Evolutionary conservation across 2,329 filamentous ascomycete genomes (phyloP), one percentile per base, ranked within the genome.

Genomic region (Biscogniauxia mediterranea): DNA sequence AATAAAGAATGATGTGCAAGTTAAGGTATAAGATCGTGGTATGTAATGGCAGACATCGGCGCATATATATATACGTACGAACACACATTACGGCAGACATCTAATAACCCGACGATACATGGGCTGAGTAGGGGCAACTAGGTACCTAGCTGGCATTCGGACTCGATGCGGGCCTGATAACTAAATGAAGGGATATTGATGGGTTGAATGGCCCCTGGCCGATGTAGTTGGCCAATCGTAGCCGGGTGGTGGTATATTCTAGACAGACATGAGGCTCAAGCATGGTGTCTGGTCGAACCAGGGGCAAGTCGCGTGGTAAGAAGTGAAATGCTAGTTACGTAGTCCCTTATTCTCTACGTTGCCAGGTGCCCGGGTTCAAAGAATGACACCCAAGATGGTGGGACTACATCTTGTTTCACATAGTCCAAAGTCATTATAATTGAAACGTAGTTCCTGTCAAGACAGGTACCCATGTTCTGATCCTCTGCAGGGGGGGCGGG

Each of bases 371-470:
- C 51, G 51, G 23, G 20, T 8, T 52, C 19, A 26, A 26, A 21
- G 20, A 26, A 6, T 52, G 51, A 17, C 52, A 32, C 52, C 52
- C 52, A 54, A 19, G 23, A 13, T 32, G 21, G 52, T 54, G 52
- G 52, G 52, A 54, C 52, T 19, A 54, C 5, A 13, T 4, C 52
- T 20, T 32, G 52, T 54, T 32, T 54, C 52, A 32, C 13, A 54
- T 54, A 54, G 5, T 25, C 25, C n/a, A 19, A 23, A 25, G 52
- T 54, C n/a, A 54, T 13, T 54, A 54, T 54, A 54, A 19, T 28
- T 54, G 52, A 54, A 54, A 54, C 52, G 25, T 32, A 28, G 52
- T 19, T 25, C 52, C 21, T 32, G 52, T 23, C 52, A 54, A 54
- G 52, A 23, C 19, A 2, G 19, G 9, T 52, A 52, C 50, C 19